Conservation (phyloP, 768 basidiomycete species). For the Trametes meyenii region DNA sequence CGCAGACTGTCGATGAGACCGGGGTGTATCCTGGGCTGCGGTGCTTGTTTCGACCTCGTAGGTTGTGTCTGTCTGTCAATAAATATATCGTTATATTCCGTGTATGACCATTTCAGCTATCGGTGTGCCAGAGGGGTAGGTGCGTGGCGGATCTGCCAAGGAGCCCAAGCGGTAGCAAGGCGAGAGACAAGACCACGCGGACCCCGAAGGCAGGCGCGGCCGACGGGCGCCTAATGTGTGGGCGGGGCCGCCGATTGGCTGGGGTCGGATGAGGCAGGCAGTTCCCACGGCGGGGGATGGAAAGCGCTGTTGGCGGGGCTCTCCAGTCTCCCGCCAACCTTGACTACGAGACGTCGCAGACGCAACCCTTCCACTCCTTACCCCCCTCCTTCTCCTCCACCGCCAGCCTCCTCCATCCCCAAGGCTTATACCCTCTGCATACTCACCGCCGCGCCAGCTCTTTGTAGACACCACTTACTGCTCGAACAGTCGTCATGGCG, state of each 20-base stretch:
- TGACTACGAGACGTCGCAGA: constrained; percentile 8
- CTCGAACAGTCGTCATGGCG: constrained; percentile 21
- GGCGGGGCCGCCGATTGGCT: constrained; percentile 2
- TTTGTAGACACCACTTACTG: background rate
- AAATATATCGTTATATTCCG: constrained; percentile 8
- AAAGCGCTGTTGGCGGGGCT: background rate
- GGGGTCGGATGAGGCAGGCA: background rate
- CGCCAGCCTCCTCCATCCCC: background rate
- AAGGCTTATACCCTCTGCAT: constrained; percentile 19
- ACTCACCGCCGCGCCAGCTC: background rate
- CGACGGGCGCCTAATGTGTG: background rate
- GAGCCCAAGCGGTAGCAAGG: background rate
- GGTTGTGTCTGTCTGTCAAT: background rate
- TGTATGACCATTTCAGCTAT: background rate
- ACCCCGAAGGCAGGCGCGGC: background rate
- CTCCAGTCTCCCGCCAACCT: background rate
- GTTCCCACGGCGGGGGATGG: constrained; percentile 3
- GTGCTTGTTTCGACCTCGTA: background rate
- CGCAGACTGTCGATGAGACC: background rate
- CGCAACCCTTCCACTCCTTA: constrained; percentile 16
- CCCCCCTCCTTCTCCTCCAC: constrained; percentile 7
- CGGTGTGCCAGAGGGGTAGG: no score
- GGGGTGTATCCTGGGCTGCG: background rate
- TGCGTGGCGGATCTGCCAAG: no score
- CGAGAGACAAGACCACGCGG: background rate